Evolutionary conservation across 1,284 basidiomycete species (phyloP), one percentile per base, ranked within the genome.

Genomic region (Bjerkandera adusta): DNA sequence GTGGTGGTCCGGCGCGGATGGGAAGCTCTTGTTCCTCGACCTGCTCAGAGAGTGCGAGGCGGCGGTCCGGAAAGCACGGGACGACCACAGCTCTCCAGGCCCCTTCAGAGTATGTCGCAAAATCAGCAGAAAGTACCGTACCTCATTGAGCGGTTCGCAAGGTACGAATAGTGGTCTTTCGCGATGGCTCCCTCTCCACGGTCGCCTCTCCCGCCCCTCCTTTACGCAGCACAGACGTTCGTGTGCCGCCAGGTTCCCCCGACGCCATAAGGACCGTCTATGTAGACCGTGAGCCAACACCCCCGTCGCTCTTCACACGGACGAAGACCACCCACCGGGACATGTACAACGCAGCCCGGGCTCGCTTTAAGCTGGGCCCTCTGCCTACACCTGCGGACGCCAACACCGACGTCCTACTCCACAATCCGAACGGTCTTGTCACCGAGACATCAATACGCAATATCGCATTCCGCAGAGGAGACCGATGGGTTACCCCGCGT

Each of bases 371-470:
- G 38, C 64, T 83, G 8, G 66, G 71, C n/a, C 50, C 63, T 25
- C 18, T 57, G 1, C 57, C 66, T 57, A 22, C 68, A 61, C 37
- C 58, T 1, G 43, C 55, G 2, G 39, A 37, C 10, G 36, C 48
- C 7, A 41, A 50, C 33, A 40, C 41, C 32, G 87, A 90, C 54
- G 81, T 89, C 2, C 57, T 90, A n/a, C 60, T 90, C 34, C 80
- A 76, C 66, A 83, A 81, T 52, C 46, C 69, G 1, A 57, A 68
- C 0, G 67, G 66, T 5, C 59, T 68, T 11, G 60, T 86, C 45
- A 84, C 73, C 29, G 87, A 90, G 60, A 71, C 83, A 0, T 79
- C 81, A 18, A 78, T 85, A 39, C 81, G 73, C 58, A 90, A 89
- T 54, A 64, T 89, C 42, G 84, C 85, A 0, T 79, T 77, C 57